Conservation (phyloP, 495 filamentous ascomycete species). For the Annulohypoxylon bovei region DNA sequence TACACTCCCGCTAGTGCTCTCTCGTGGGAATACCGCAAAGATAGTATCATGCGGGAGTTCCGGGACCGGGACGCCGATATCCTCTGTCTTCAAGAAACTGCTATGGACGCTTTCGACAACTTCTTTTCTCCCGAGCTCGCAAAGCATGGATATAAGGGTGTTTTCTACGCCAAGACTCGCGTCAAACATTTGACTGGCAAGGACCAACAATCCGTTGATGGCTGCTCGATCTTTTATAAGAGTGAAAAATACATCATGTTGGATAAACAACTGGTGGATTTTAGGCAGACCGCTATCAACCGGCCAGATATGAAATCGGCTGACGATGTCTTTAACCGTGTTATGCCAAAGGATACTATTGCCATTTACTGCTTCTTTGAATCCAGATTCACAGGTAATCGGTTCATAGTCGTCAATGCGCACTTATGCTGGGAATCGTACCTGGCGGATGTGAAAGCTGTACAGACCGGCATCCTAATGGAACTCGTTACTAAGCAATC, state of each 20-base stretch:
- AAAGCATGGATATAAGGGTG: conserved; percentile 87
- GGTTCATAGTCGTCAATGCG: conserved; percentile 90
- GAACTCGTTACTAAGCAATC: conserved; percentile 85
- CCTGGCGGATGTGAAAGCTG: conserved; percentile 90
- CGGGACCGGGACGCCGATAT: conserved; percentile 85
- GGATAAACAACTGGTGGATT: conserved; percentile 92
- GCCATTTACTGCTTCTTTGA: conserved; percentile 90
- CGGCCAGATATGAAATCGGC: conserved; percentile 94
- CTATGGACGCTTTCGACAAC: conserved; percentile 87
- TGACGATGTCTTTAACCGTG: conserved; percentile 94
- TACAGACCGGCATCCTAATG: conserved; percentile 94
- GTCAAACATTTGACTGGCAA: conserved; percentile 90
- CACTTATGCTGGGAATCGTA: conserved; percentile 94
- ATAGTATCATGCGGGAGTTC: conserved; percentile 82
- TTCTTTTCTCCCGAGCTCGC: conserved; percentile 86
- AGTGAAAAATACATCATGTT: conserved; percentile 88
- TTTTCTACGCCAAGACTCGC: conserved; percentile 87
- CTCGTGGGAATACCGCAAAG: conserved; percentile 84
- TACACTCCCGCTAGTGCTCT: conserved; percentile 83
- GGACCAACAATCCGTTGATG: conserved; percentile 87
- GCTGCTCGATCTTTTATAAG: conserved; percentile 97
- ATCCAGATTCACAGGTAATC: conserved; percentile 83
- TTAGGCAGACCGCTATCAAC: conserved; percentile 89
- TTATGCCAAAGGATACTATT: conserved; percentile 98
- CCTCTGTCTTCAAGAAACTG: conserved; percentile 91